Percentiles rank a stretch among this genome's conserved stretches.
Evolutionary conservation across 164 flowering plant genomes (phyloP).

Genomic region (Stephania cephalantha): DNA sequence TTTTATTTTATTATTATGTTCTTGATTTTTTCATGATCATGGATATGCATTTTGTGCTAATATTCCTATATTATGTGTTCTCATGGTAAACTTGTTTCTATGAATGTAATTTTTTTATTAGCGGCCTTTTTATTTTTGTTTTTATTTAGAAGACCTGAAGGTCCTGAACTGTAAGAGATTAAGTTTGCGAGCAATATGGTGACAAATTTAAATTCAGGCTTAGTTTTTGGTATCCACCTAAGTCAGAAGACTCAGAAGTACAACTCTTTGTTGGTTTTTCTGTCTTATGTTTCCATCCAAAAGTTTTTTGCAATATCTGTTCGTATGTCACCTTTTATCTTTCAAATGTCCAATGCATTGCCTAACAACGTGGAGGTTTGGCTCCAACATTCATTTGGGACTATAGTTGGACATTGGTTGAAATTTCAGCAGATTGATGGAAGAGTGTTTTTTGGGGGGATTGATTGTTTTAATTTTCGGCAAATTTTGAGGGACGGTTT

Average conservation of each 20-base stretch:
- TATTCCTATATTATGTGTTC: neutral
- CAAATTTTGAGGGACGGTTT: too few relatives aligned
- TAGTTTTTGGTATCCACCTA: neutral
- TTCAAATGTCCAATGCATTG: neutral
- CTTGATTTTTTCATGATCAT: too few relatives aligned
- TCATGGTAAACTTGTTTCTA: neutral
- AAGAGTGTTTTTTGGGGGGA: too few relatives aligned
- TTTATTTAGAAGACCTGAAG: too few relatives aligned
- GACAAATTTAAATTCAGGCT: too few relatives aligned
- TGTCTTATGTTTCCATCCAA: neutral
- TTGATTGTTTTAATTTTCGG: too few relatives aligned
- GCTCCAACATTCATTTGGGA: neutral
- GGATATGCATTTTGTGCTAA: too few relatives aligned
- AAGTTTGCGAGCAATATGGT: neutral
- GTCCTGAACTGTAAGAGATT: neutral
- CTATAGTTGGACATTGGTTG: neutral
- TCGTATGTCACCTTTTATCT: neutral
- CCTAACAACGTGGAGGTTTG: neutral
- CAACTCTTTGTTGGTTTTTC: neutral
- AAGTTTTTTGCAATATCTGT: neutral
- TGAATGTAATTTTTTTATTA: too few relatives aligned
- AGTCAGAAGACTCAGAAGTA: neutral
- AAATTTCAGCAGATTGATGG: neutral
- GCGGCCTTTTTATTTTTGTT: too few relatives aligned
- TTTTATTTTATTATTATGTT: too few relatives aligned